Percentiles rank a stretch among this genome's conserved stretches.
Evolutionary conservation across 305 asterid species (phyloP).

Genomic region (Fraxinus sp.): DNA sequence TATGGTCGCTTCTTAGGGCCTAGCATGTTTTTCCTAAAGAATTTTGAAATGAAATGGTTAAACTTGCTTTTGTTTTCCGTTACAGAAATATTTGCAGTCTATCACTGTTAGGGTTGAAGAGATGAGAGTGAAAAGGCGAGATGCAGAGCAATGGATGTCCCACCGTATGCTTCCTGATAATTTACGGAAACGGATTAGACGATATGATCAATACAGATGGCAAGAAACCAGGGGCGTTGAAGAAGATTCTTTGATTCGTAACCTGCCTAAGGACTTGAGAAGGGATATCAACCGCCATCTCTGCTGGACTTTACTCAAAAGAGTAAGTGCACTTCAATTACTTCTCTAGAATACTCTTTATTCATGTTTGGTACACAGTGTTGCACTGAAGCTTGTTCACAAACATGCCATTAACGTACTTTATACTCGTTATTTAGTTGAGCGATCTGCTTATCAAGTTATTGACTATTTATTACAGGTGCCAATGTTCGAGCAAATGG

Average conservation of each 20-base stretch:
- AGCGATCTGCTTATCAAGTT: not conserved
- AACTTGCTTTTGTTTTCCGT: slow-evolving; percentile 6
- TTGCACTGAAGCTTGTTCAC: not conserved
- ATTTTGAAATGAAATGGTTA: not conserved
- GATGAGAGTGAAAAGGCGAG: slow-evolving; percentile 46
- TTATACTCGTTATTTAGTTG: not conserved
- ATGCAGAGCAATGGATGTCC: slow-evolving; percentile 61
- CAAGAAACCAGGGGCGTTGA: slow-evolving; percentile 70
- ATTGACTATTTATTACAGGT: slow-evolving; percentile 33
- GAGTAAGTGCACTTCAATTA: slow-evolving; percentile 32
- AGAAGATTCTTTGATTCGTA: slow-evolving; percentile 52
- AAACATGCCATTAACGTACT: not conserved
- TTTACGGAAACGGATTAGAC: slow-evolving; percentile 50
- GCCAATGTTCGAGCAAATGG: slow-evolving; percentile 58
- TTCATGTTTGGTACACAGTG: not conserved
- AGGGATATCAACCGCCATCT: slow-evolving; percentile 71
- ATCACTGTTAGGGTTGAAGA: slow-evolving; percentile 52
- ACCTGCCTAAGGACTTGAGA: slow-evolving; percentile 66
- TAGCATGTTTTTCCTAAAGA: not conserved
- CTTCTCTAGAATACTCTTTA: not conserved
- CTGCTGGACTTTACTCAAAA: slow-evolving; percentile 59
- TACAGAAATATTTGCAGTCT: slow-evolving; percentile 60
- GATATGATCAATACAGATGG: slow-evolving; percentile 67
- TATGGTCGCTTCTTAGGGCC: not conserved
- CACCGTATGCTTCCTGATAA: slow-evolving; percentile 55